Evolutionary conservation across 2,329 filamentous ascomycete genomes (phyloP).

Genomic region (Fusarium sp.): DNA sequence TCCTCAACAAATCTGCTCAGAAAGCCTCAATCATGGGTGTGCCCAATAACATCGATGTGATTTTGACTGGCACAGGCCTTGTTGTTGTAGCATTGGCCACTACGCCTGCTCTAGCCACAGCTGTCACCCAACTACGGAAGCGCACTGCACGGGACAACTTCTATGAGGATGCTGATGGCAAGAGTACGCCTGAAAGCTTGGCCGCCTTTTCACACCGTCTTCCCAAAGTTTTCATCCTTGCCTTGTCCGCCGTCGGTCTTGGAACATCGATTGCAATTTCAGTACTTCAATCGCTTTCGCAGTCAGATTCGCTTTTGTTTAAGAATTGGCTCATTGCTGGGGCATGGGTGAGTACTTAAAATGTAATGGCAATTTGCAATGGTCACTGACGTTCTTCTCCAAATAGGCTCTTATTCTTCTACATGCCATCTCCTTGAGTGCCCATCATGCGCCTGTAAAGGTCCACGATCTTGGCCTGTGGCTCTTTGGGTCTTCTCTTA

Average conservation of each 20-base stretch:
- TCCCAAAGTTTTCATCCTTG: slow-evolving; percentile 64
- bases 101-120: slow-evolving; percentile 49
- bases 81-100: slow-evolving; percentile 50
- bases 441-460: slow-evolving; percentile 60
- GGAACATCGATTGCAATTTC: slow-evolving; percentile 66
- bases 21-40: slow-evolving; percentile 20
- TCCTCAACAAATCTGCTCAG: not conserved
- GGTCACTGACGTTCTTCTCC: not conserved
- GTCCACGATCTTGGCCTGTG: slow-evolving; percentile 65
- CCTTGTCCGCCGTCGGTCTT: slow-evolving; percentile 64
- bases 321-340: slow-evolving; percentile 69
- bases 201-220: slow-evolving; percentile 69
- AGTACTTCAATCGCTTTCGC: slow-evolving; percentile 58
- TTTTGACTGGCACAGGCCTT: slow-evolving; percentile 48
- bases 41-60: slow-evolving; percentile 30
- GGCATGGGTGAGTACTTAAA: slow-evolving; percentile 67
- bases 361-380: not conserved
- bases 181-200: slow-evolving; percentile 70
- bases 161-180: slow-evolving; percentile 77
- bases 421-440: slow-evolving; percentile 61
- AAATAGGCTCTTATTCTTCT: slow-evolving; percentile 60
- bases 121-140: slow-evolving; percentile 48
- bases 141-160: slow-evolving; percentile 54
- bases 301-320: slow-evolving; percentile 54
- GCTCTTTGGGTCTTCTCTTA: slow-evolving; percentile 58